A percentile compares a stretch with the other conserved stretches of the same genome.
phyloP scores from a whole-genome alignment of 305 asterid genomes.

The Fraxinus ornus region DNA sequence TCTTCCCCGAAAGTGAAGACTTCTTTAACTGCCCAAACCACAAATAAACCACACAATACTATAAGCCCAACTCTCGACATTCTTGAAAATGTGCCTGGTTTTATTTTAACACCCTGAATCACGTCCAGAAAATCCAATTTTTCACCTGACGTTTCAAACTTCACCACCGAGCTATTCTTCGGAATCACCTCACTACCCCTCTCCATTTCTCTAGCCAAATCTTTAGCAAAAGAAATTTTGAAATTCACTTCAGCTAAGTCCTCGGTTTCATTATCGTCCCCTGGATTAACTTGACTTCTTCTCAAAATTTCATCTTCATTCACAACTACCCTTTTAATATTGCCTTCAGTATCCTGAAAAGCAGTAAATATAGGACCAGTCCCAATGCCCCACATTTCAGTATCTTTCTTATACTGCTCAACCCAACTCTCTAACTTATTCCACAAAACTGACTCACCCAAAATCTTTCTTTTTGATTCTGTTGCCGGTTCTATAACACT shows the following conservation, averaged over 20 bases:
- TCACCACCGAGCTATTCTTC: slow-evolving; percentile 62
- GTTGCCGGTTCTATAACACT: slow-evolving; percentile 24
- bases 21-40: slow-evolving; percentile 46
- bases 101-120: slow-evolving; percentile 32
- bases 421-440: slow-evolving; percentile 79
- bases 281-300: slow-evolving; percentile 50
- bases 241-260: slow-evolving; percentile 46
- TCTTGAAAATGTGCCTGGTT: slow-evolving; percentile 39
- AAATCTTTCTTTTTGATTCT: slow-evolving; percentile 33
- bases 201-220: slow-evolving; percentile 76
- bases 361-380: slow-evolving; percentile 65
- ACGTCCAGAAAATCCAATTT: slow-evolving; percentile 32
- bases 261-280: slow-evolving; percentile 34
- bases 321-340: slow-evolving; percentile 66
- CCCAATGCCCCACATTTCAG: slow-evolving; percentile 84
- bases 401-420: slow-evolving; percentile 72
- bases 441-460: slow-evolving; percentile 58
- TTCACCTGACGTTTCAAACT: slow-evolving; percentile 47
- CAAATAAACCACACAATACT: slow-evolving; percentile 50
- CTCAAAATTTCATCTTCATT: slow-evolving; percentile 72
- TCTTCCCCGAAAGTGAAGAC: slow-evolving; percentile 30
- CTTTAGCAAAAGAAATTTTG: slow-evolving; percentile 63
- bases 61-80: slow-evolving; percentile 49
- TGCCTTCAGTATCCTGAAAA: slow-evolving; percentile 58
- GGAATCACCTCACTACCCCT: slow-evolving; percentile 53